phyloP scores from a whole-genome alignment of 2,329 filamentous ascomycete genomes.

The Claviceps monticola region DNA sequence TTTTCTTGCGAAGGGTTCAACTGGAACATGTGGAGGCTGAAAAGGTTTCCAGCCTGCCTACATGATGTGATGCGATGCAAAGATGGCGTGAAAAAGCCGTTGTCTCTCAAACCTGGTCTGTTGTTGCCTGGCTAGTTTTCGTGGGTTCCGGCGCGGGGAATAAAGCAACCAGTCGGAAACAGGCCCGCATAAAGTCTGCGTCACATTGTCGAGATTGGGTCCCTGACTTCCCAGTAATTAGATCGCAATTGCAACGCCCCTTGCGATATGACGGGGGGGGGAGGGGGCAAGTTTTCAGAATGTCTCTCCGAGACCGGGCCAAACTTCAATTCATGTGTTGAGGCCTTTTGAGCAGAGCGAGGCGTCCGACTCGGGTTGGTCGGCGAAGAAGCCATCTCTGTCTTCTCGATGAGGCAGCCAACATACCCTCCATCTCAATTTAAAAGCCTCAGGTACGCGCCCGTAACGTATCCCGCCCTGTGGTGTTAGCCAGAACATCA shows the following conservation, averaged over 20 bases:
- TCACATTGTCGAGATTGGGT: background rate
- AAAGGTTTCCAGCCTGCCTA: background rate
- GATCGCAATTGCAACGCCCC: background rate
- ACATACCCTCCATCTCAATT: too few relatives aligned
- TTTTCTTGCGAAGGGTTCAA: background rate
- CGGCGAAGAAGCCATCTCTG: too few relatives aligned
- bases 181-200: background rate
- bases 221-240: background rate
- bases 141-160: background rate
- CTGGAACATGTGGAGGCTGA: background rate
- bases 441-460: too few relatives aligned
- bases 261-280: background rate
- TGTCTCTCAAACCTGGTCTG: too few relatives aligned
- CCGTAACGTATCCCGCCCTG: too few relatives aligned
- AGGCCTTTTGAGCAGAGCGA: too few relatives aligned
- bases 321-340: too few relatives aligned
- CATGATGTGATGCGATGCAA: background rate
- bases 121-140: too few relatives aligned
- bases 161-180: background rate
- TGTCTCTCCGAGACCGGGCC: too few relatives aligned
- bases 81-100: background rate
- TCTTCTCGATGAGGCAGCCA: too few relatives aligned
- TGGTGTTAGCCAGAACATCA: background rate
- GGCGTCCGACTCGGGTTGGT: too few relatives aligned
- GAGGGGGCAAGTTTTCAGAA: too few relatives aligned